Percentiles rank a stretch among this genome's conserved stretches.
These are phyloP conservation scores for Cordia subcordata DNA, from an alignment of 257 asterid genomes.

Conservation along the genomic window DNA sequence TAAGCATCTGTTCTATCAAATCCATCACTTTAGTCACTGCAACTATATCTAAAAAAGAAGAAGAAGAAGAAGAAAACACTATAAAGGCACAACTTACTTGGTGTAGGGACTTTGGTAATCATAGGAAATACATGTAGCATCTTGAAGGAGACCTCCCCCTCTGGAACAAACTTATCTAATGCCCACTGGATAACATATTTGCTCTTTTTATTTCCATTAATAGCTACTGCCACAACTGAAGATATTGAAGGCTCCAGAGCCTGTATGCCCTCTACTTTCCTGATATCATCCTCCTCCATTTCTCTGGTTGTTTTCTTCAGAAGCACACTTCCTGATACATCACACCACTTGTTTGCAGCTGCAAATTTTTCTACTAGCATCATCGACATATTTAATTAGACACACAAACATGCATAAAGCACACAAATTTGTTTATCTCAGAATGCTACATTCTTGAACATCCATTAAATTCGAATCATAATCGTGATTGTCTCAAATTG, in stretches of 20 bases:
- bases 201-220: conserved; percentile 54
- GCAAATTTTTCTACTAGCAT: background rate
- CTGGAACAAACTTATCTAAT: conserved; percentile 82
- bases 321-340: conserved; percentile 5
- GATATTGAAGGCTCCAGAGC: conserved; percentile 25
- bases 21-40: background rate
- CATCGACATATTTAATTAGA: background rate
- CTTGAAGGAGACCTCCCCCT: conserved; percentile 53
- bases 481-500: no score
- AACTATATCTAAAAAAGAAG: background rate
- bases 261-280: conserved; percentile 25
- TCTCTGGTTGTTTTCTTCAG: conserved; percentile 6
- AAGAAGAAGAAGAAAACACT: background rate
- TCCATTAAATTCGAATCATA: no score
- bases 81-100: conserved; percentile 50
- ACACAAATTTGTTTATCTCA: background rate
- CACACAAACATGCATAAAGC: background rate
- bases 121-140: conserved; percentile 63
- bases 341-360: no score
- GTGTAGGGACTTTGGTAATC: conserved; percentile 61
- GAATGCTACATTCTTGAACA: no score
- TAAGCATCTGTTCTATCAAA: no score
- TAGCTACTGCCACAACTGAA: conserved; percentile 49
- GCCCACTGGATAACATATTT: conserved; percentile 72
- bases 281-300: conserved; percentile 27